Evolutionary conservation across 179 eudicot species (phyloP).

Genomic region (Patellifolia procumbens): DNA sequence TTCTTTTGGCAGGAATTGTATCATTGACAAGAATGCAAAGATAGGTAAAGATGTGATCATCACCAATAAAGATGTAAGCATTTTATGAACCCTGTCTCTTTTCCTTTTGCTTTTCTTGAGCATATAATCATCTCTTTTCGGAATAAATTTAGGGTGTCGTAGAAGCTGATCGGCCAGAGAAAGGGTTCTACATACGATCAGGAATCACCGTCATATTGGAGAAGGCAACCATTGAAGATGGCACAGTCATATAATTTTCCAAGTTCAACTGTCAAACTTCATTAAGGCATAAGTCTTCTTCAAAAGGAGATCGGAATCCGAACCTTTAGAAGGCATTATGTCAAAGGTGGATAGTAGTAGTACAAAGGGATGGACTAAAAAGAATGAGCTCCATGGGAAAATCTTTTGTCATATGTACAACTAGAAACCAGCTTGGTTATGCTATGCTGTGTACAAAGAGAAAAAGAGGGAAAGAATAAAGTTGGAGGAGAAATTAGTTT

Average conservation of each 20-base stretch:
- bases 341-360: not conserved
- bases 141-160: constrained; percentile 49
- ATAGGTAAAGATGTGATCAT: constrained; percentile 85
- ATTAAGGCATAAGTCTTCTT: not conserved
- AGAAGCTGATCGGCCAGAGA: constrained; percentile 79
- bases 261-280: not conserved
- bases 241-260: constrained; percentile 56
- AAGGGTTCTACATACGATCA: constrained; percentile 90
- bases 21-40: constrained; percentile 96
- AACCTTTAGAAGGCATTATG: not conserved
- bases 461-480: constrained; percentile 7
- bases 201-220: constrained; percentile 75
- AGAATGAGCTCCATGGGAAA: constrained; percentile 13
- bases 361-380: not conserved
- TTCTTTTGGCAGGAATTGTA: constrained; percentile 64
- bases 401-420: constrained; percentile 15
- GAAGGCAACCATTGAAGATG: constrained; percentile 89
- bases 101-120: not conserved
- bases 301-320: constrained; percentile 7
- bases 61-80: constrained; percentile 78
- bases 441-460: constrained; percentile 20
- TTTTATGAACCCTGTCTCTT: not conserved
- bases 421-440: constrained; percentile 20
- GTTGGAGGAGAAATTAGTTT: constrained; percentile 5
- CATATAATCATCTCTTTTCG: not conserved